phyloP scores from a whole-genome alignment of 306 rosid genomes.

The Rubus parviflorus region DNA sequence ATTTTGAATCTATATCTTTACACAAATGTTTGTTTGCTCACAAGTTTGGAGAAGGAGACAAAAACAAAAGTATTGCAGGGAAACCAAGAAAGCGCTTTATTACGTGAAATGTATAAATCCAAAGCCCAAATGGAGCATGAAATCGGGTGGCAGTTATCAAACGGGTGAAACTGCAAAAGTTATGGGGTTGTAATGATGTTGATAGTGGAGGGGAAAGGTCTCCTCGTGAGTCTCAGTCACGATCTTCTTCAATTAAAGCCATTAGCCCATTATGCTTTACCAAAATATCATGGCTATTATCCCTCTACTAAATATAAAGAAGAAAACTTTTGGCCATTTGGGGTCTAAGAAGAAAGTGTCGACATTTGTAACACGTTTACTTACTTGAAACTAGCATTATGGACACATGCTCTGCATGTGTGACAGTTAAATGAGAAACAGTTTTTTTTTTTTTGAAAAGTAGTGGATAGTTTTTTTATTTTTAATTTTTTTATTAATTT shows the following conservation, averaged over 20 bases:
- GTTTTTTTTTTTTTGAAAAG: no score
- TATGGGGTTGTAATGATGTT: background rate
- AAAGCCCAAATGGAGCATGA: conserved; percentile 24
- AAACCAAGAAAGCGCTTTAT: conserved; percentile 70
- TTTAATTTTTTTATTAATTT: no score
- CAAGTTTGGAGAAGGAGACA: conserved; percentile 45
- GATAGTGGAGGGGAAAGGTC: conserved; percentile 3
- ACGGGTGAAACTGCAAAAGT: conserved; percentile 30
- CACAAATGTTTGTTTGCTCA: background rate
- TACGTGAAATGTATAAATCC: conserved; percentile 15
- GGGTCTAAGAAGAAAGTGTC: background rate
- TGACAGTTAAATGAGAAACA: no score
- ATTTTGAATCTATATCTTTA: conserved; percentile 31
- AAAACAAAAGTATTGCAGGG: conserved; percentile 45
- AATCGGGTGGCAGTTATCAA: conserved; percentile 53
- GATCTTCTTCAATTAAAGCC: background rate
- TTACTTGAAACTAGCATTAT: no score
- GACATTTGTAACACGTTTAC: no score
- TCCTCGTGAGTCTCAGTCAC: background rate
- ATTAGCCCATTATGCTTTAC: background rate
- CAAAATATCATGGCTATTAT: background rate
- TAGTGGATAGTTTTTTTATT: no score
- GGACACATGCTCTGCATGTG: no score
- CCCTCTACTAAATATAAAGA: background rate
- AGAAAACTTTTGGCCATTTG: background rate